Evolutionary conservation across 2,329 filamentous ascomycete species (phyloP).

Genomic region (Albophoma yamanashiensis): DNA sequence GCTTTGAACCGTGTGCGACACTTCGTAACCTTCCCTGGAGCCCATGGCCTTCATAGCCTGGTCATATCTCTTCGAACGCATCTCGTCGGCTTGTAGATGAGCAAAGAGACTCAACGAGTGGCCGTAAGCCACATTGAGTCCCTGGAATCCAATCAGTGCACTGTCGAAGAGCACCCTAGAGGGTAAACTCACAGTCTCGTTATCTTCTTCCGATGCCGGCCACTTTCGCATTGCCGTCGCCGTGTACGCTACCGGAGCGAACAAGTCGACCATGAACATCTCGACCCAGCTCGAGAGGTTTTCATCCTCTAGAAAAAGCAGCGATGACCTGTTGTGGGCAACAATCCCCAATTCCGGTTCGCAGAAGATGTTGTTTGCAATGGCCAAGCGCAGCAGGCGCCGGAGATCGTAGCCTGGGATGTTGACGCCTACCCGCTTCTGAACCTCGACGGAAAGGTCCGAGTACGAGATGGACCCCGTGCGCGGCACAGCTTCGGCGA

Average conservation of each 20-base stretch:
- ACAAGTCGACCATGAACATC: constrained; percentile 17
- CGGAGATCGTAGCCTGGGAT: constrained; percentile 18
- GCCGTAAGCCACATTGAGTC: constrained; percentile 16
- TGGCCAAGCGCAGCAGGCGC: constrained; percentile 27
- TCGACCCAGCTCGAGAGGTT: constrained; percentile 19
- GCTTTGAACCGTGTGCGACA: constrained; percentile 9
- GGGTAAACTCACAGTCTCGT: constrained; percentile 14
- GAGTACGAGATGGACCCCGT: constrained; percentile 15
- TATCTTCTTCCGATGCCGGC: constrained; percentile 22
- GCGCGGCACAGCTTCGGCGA: constrained; percentile 18
- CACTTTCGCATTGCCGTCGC: constrained; percentile 23
- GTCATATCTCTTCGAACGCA: constrained; percentile 16
- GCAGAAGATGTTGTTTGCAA: constrained; percentile 26
- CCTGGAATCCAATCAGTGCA: constrained; percentile 1
- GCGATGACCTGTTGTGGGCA: constrained; percentile 25
- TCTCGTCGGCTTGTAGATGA: constrained; percentile 15
- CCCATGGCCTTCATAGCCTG: constrained; percentile 19
- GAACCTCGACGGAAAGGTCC: constrained; percentile 12
- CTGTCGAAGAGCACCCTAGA: rapidly evolving
- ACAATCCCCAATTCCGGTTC: constrained; percentile 26
- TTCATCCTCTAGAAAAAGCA: constrained; percentile 16
- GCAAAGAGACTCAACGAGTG: constrained; percentile 15
- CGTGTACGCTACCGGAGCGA: constrained; percentile 17
- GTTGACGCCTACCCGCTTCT: constrained; percentile 24
- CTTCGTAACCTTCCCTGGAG: constrained; percentile 10